Evolutionary conservation across 2,329 filamentous ascomycete genomes (phyloP).

Genomic region (Drechslerella coelobrocha): DNA sequence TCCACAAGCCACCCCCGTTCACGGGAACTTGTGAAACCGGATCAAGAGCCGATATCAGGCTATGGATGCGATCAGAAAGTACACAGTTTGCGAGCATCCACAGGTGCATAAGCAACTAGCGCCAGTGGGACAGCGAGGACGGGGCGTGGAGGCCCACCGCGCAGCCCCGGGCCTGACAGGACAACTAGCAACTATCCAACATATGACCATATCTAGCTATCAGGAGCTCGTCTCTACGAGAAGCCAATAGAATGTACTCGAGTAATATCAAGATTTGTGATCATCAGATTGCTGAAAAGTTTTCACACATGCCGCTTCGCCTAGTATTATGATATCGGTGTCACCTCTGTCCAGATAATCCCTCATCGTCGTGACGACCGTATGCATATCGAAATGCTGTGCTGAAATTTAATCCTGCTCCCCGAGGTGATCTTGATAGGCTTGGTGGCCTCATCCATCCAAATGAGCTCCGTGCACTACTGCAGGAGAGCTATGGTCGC

Average conservation of each 20-base stretch:
- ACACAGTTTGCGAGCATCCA: constrained; percentile 20
- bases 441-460: not conserved
- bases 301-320: no score
- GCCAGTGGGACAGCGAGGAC: constrained; percentile 11
- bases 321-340: no score
- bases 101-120: constrained; percentile 49
- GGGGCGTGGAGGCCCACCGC: constrained; percentile 13
- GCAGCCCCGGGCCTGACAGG: constrained; percentile 34
- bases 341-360: not conserved
- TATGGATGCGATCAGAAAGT: not conserved
- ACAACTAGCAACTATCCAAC: not conserved
- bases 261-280: constrained; percentile 7
- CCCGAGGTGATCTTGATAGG: not conserved
- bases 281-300: not conserved
- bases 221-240: constrained; percentile 38
- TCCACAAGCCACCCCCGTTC: constrained; percentile 12
- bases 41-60: not conserved
- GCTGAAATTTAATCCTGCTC: not conserved
- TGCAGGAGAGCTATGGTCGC: not conserved
- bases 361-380: not conserved
- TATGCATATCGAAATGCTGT: not conserved
- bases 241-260: constrained; percentile 16
- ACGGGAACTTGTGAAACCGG: constrained; percentile 13
- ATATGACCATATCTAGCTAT: not conserved
- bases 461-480: not conserved